phyloP scores from a whole-genome alignment of 2,329 filamentous ascomycete genomes.

The Calonectria ilicicola region DNA sequence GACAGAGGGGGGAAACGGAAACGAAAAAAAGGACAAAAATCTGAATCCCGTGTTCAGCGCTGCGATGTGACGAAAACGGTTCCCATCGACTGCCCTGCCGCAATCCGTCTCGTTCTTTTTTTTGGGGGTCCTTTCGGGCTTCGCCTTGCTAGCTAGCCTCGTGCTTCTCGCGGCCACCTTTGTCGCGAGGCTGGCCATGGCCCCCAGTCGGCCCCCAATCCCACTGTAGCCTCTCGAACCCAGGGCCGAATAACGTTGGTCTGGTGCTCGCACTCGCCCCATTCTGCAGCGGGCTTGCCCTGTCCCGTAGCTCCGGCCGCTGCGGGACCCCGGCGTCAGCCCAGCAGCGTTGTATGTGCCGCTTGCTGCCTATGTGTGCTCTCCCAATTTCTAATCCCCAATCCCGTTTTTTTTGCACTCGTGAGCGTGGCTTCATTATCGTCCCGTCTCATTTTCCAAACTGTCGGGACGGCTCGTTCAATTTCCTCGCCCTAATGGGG shows the following conservation, averaged over 20 bases:
- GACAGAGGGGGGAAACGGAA: not conserved
- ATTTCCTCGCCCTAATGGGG: slow-evolving; percentile 24
- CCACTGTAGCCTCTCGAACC: not conserved
- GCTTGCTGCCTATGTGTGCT: not conserved
- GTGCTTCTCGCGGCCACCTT: not conserved
- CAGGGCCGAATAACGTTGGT: not conserved
- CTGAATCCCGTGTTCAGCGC: not conserved
- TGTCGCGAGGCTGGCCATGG: slow-evolving; percentile 11
- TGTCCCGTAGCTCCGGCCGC: slow-evolving; percentile 12
- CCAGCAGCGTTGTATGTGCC: not conserved
- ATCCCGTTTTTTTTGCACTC: slow-evolving; percentile 15
- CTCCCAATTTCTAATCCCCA: not conserved
- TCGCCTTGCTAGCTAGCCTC: slow-evolving; percentile 10
- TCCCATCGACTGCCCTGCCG: slow-evolving; percentile 11
- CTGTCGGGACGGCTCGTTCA: slow-evolving; percentile 29
- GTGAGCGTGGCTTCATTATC: slow-evolving; percentile 31
- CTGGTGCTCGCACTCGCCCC: slow-evolving; percentile 1
- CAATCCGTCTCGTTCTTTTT: not conserved
- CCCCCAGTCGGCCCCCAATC: not conserved
- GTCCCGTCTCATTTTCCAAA: slow-evolving; percentile 37
- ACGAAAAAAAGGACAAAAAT: not conserved
- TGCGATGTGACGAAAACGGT: slow-evolving; percentile 6
- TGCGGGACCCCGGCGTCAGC: slow-evolving; percentile 9
- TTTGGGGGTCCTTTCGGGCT: not conserved
- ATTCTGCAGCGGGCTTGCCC: slow-evolving; percentile 9